phyloP scores from a whole-genome alignment of 805 yeast species.

The Candida alai region DNA sequence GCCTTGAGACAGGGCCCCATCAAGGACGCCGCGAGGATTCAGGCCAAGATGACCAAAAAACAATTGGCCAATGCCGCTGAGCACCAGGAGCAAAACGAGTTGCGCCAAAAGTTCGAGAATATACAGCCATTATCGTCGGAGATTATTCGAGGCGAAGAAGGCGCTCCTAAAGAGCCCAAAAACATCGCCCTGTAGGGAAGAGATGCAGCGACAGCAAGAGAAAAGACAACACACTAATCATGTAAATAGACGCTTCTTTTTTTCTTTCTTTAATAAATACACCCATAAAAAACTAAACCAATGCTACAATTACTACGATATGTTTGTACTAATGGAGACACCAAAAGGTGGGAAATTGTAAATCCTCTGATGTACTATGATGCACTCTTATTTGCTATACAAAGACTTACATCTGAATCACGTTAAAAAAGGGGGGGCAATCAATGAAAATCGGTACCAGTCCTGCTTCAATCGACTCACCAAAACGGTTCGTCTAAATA shows the following conservation, averaged over 20 bases:
- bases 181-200: too few species aligned
- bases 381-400: conserved; percentile 29
- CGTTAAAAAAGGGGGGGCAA: too few species aligned
- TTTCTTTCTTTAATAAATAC: too few species aligned
- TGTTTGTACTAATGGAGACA: conserved; percentile 51
- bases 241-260: too few species aligned
- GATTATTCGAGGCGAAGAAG: conserved; percentile 31
- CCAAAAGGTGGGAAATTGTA: conserved; percentile 31
- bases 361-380: conserved; percentile 45
- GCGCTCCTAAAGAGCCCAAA: too few species aligned
- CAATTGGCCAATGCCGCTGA: conserved; percentile 55
- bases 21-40: conserved; percentile 69
- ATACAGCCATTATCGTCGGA: conserved; percentile 55
- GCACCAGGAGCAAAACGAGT: conserved; percentile 59
- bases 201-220: too few species aligned
- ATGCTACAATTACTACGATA: conserved; percentile 4
- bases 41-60: conserved; percentile 43
- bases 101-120: conserved; percentile 52
- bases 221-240: too few species aligned
- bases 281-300: too few species aligned
- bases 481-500: conserved; percentile 39
- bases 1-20: conserved; percentile 80
- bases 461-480: conserved; percentile 36
- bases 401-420: conserved; percentile 6
- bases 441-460: conserved; percentile 7